Evolutionary conservation across 257 asterid species (phyloP).

Genomic region (Solanum rostratum): DNA sequence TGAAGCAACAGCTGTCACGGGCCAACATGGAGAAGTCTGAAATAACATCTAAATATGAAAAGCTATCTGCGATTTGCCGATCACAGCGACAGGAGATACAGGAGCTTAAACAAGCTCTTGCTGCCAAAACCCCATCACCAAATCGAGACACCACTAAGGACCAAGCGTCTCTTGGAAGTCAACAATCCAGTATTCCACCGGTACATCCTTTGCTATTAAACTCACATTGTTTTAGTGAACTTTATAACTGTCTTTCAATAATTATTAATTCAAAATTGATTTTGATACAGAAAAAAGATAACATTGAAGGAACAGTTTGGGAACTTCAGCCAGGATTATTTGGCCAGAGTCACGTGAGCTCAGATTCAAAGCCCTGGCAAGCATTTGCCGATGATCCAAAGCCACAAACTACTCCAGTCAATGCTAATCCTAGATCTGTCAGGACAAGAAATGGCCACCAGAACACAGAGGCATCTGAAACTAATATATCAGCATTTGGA

Average conservation of each 20-base stretch:
- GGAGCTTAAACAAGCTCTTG: conserved; percentile 67
- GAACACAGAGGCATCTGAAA: conserved; percentile 30
- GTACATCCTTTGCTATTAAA: conserved; percentile 17
- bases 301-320: conserved; percentile 67
- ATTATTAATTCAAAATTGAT: not conserved
- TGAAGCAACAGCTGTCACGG: conserved; percentile 63
- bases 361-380: conserved; percentile 71
- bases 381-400: conserved; percentile 56
- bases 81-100: conserved; percentile 92
- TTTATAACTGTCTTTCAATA: not conserved
- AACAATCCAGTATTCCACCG: conserved; percentile 26
- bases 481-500: conserved; percentile 58
- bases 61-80: conserved; percentile 83
- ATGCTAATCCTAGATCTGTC: conserved; percentile 43
- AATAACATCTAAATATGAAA: conserved; percentile 71
- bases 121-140: conserved; percentile 63
- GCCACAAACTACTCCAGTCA: conserved; percentile 20
- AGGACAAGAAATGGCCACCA: conserved; percentile 57
- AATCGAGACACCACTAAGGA: conserved; percentile 33
- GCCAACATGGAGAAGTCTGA: conserved; percentile 69
- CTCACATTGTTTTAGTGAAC: not conserved
- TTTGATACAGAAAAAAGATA: conserved; percentile 33
- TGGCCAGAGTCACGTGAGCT: conserved; percentile 37
- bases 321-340: conserved; percentile 66
- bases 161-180: conserved; percentile 42